Conservation (phyloP, 352 stramenopile genomes). For the Phytophthora agathidicida region DNA sequence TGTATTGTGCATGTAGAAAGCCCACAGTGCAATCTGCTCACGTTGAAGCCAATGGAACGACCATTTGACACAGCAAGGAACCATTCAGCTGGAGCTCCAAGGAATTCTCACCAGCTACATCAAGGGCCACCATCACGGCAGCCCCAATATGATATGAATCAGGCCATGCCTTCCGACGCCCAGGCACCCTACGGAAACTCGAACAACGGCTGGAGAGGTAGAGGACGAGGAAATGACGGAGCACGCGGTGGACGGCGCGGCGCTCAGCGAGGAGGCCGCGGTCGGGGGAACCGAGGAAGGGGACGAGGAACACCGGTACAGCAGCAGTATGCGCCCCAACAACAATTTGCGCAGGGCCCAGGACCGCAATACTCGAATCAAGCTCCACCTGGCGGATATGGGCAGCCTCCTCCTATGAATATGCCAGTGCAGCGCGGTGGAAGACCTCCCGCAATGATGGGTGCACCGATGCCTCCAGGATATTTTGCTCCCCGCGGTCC, state of each 20-base stretch:
- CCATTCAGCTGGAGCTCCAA: conserved; percentile 12
- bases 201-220: conserved; percentile 39
- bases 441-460: conserved; percentile 9
- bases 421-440: conserved; percentile 22
- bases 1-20: conserved; percentile 89
- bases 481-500: conserved; percentile 25
- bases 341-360: conserved; percentile 18
- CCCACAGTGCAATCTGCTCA: conserved; percentile 78
- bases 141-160: conserved; percentile 15
- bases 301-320: conserved; percentile 26
- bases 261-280: conserved; percentile 37
- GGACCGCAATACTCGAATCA: conserved; percentile 29
- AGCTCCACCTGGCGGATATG: conserved; percentile 24
- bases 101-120: conserved; percentile 24
- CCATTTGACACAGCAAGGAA: conserved; percentile 24
- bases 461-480: conserved; percentile 7
- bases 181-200: conserved; percentile 20
- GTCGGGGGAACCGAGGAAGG: conserved; percentile 37
- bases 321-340: conserved; percentile 24
- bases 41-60: conserved; percentile 63
- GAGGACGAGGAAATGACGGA: conserved; percentile 42
- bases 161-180: conserved; percentile 3
- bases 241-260: conserved; percentile 27
- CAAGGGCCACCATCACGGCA: conserved; percentile 23
- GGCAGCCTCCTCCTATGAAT: conserved; percentile 18